Conservation (phyloP, 352 stramenopile species). For the Globisporangium rhizosaccharum region DNA sequence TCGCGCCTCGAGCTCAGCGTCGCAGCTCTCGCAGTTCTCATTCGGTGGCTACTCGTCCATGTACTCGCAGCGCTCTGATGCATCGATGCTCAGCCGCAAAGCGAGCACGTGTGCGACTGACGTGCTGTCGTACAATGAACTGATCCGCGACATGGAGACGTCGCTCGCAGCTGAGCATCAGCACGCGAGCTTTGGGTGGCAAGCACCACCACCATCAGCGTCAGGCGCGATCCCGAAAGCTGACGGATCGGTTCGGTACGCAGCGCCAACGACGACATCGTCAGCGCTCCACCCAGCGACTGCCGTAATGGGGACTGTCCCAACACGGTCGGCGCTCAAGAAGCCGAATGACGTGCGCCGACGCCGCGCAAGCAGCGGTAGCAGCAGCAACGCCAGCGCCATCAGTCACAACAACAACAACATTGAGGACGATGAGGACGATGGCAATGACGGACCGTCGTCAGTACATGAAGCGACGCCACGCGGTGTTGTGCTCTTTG, state of each 20-base stretch:
- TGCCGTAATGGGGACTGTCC: slow-evolving; percentile 1
- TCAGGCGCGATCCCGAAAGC: neutral
- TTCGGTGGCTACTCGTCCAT: slow-evolving; percentile 6
- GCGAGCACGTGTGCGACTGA: slow-evolving; percentile 55
- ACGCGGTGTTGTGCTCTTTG: slow-evolving; percentile 42
- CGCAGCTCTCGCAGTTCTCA: slow-evolving; percentile 20
- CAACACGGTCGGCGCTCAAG: slow-evolving; percentile 11
- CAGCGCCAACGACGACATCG: slow-evolving; percentile 2
- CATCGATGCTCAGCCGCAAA: slow-evolving; percentile 37
- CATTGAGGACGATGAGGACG: neutral
- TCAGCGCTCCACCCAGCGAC: neutral
- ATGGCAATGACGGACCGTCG: slow-evolving; percentile 13
- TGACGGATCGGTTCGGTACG: slow-evolving; percentile 1
- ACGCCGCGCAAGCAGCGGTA: neutral
- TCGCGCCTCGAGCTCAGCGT: slow-evolving; percentile 15
- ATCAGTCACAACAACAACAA: slow-evolving; percentile 4
- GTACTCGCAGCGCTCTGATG: slow-evolving; percentile 20
- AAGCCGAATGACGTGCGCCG: neutral
- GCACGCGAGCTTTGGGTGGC: neutral
- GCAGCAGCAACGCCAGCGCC: neutral
- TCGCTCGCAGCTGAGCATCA: slow-evolving; percentile 3
- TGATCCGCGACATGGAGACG: slow-evolving; percentile 59
- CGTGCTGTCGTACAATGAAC: slow-evolving; percentile 53
- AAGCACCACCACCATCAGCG: neutral
- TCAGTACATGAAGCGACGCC: slow-evolving; percentile 11